Evolutionary conservation across 306 rosid species (phyloP).

Genomic region (Abrus precatorius): DNA sequence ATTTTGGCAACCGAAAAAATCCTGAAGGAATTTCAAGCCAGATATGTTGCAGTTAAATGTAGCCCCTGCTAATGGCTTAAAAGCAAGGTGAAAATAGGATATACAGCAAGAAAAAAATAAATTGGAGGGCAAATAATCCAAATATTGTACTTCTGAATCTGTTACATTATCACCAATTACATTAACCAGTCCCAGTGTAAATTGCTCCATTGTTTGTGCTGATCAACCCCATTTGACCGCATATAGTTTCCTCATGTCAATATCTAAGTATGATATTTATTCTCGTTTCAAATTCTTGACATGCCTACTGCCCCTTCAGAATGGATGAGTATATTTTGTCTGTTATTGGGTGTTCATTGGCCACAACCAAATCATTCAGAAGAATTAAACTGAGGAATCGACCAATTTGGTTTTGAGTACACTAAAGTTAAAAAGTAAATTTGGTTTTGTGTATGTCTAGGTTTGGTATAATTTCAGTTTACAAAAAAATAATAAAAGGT

Average conservation of each 20-base stretch:
- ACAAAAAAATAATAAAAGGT: too few relatives aligned
- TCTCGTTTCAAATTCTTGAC: background rate
- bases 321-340: background rate
- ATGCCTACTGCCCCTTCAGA: background rate
- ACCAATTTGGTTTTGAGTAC: too few relatives aligned
- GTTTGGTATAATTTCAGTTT: too few relatives aligned
- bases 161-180: background rate
- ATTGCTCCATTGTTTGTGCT: conserved; percentile 7
- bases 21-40: conserved; percentile 9
- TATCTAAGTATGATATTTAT: background rate
- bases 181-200: background rate
- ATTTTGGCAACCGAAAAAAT: conserved; percentile 30
- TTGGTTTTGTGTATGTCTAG: too few relatives aligned
- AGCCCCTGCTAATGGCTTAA: conserved; percentile 22
- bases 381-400: background rate
- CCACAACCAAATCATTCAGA: background rate
- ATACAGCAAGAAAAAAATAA: background rate
- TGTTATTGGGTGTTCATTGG: background rate
- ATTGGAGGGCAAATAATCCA: conserved; percentile 30
- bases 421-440: too few relatives aligned
- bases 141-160: conserved; percentile 7
- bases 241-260: background rate
- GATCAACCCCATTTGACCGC: conserved; percentile 1
- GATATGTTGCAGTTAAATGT: conserved; percentile 14
- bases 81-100: conserved; percentile 32